Evolutionary conservation across 768 basidiomycete species (phyloP).

Genomic region (Kwoniella pini): DNA sequence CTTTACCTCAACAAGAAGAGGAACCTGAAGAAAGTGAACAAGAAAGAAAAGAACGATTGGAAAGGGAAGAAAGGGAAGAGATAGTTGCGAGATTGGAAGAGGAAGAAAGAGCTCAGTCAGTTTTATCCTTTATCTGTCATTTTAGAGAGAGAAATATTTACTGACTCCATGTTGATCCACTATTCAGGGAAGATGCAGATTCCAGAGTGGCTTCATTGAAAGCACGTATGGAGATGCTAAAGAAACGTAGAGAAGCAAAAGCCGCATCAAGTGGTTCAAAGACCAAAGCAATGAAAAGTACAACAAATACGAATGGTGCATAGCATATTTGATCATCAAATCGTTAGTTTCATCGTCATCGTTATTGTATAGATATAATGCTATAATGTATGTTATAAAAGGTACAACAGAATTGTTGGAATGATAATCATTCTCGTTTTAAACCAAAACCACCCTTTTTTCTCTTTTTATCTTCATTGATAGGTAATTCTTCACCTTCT

Average conservation of each 20-base stretch:
- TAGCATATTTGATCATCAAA: background rate
- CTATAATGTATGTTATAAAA: background rate
- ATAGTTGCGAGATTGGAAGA: slow-evolving; percentile 50
- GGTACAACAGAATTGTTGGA: background rate
- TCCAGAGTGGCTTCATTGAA: slow-evolving; percentile 38
- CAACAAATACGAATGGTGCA: slow-evolving; percentile 17
- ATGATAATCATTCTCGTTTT: background rate
- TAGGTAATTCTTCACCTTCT: slow-evolving; percentile 8
- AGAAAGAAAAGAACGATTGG: slow-evolving; percentile 36
- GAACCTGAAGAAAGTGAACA: slow-evolving; percentile 46
- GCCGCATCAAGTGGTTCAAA: background rate
- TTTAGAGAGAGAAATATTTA: too few species aligned
- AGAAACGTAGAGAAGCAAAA: slow-evolving; percentile 40
- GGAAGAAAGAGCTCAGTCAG: slow-evolving; percentile 53
- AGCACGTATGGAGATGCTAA: slow-evolving; percentile 45
- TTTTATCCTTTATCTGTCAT: too few species aligned
- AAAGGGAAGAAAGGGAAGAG: slow-evolving; percentile 51
- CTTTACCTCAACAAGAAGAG: slow-evolving; percentile 25
- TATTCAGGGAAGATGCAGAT: slow-evolving; percentile 46
- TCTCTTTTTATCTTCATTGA: slow-evolving; percentile 14
- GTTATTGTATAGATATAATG: background rate
- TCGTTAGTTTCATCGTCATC: background rate
- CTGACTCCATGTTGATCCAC: slow-evolving; percentile 3
- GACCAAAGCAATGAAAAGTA: background rate
- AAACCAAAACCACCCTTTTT: slow-evolving; percentile 12